phyloP scores from a whole-genome alignment of 257 asterid species.

The Primulina tabacum region DNA sequence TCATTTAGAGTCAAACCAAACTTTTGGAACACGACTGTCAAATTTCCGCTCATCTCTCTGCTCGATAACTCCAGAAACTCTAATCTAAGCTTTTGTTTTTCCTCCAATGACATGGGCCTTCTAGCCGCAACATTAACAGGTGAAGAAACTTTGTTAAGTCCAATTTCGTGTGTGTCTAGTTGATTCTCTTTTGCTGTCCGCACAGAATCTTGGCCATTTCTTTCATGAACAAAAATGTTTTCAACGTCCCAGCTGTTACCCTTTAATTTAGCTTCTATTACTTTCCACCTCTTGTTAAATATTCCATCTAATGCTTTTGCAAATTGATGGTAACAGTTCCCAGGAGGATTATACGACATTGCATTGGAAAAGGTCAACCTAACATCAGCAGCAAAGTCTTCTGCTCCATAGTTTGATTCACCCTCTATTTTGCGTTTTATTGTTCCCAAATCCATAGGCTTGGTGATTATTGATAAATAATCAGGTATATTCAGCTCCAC shows the following conservation, averaged over 20 bases:
- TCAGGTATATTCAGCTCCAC: slow-evolving; percentile 63
- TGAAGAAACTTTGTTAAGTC: slow-evolving; percentile 24
- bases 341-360: slow-evolving; percentile 64
- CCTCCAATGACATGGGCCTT: slow-evolving; percentile 37
- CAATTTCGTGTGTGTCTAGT: slow-evolving; percentile 16
- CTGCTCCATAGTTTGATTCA: slow-evolving; percentile 43
- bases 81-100: slow-evolving; percentile 37
- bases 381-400: slow-evolving; percentile 74
- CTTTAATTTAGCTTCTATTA: slow-evolving; percentile 44
- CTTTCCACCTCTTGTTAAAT: slow-evolving; percentile 58
- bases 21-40: slow-evolving; percentile 26
- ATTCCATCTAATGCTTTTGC: slow-evolving; percentile 45
- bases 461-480: slow-evolving; percentile 49
- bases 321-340: slow-evolving; percentile 36
- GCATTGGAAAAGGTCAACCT: slow-evolving; percentile 74
- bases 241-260: slow-evolving; percentile 23
- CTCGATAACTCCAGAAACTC: slow-evolving; percentile 35
- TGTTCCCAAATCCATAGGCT: slow-evolving; percentile 93
- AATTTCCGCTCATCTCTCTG: slow-evolving; percentile 36
- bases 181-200: slow-evolving; percentile 21
- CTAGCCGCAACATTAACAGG: slow-evolving; percentile 23
- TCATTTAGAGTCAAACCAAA: slow-evolving; percentile 25
- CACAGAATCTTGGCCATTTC: slow-evolving; percentile 26
- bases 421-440: slow-evolving; percentile 50
- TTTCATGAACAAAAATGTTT: slow-evolving; percentile 21